Conservation (phyloP, 306 rosid species). For the Corylus heterophylla region DNA sequence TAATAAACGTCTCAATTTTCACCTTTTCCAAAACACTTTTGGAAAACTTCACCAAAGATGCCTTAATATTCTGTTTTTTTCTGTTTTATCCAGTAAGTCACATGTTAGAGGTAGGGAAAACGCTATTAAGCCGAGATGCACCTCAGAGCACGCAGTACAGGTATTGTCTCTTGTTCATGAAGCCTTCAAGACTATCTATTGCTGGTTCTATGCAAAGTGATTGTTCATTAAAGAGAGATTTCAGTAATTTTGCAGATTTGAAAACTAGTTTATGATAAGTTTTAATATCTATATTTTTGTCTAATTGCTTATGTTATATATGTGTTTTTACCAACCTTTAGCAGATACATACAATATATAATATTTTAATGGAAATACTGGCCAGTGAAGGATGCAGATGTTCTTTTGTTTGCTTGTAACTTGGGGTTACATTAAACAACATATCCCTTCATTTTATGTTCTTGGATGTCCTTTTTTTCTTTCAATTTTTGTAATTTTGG, state of each 20-base stretch:
- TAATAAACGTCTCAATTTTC: too few species aligned
- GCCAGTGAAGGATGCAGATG: constrained; percentile 5
- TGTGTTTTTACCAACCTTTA: not conserved
- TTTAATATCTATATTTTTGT: not conserved
- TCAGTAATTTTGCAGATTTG: not conserved
- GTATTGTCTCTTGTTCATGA: constrained; percentile 32
- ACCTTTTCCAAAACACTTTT: too few species aligned
- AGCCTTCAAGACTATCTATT: not conserved
- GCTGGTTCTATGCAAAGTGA: not conserved
- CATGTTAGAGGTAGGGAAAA: constrained; percentile 72
- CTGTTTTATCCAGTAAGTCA: constrained; percentile 54
- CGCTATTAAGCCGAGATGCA: constrained; percentile 57
- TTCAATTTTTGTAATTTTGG: not conserved
- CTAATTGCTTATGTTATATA: not conserved
- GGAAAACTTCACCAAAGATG: too few species aligned
- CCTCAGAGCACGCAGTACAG: constrained; percentile 57
- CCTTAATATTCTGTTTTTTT: constrained; percentile 10
- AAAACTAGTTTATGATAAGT: not conserved
- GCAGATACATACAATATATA: not conserved
- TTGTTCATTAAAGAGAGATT: not conserved
- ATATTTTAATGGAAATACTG: not conserved
- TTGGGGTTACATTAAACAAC: constrained; percentile 10
- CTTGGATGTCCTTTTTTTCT: not conserved
- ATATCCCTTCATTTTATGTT: constrained; percentile 2
- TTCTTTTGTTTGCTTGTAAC: not conserved